Evolutionary conservation across 2,329 filamentous ascomycete species (phyloP), one percentile per base, ranked within the genome.

Genomic region (Moelleriella libera): DNA sequence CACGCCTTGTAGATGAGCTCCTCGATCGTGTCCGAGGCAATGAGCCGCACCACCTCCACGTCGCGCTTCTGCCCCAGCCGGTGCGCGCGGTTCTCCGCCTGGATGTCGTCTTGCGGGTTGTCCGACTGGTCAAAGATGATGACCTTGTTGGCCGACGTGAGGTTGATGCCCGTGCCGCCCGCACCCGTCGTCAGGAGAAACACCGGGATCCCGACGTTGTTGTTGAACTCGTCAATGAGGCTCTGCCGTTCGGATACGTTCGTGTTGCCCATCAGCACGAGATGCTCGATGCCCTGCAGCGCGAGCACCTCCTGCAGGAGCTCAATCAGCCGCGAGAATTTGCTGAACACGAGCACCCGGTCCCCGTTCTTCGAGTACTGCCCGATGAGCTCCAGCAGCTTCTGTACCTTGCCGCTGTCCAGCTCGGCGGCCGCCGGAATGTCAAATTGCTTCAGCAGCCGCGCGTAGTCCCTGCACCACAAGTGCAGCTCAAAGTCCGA

Each of bases 101-200:
- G 92, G n/a, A 95, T 82, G 60, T 98, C 92, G 55, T 97, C 90
- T 61, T 98, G 92, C 0, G 92, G 92, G 57, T 98, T 98, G 68
- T 96, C 95, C n/a, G 83, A 87, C 53, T 85, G 85, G 64, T 98
- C 92, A 62, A 97, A 96, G 58, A 98, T 92, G 64, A 98, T 80
- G 55, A 98, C 90, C 66, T 96, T 97, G 70, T 97, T 97, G 5
- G 92, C 92, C 37, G 85, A 86, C 6, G 90, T 92, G 47, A 98
- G 68, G 64, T 98, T 98, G 68, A 98, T 94, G 41, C 92, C 92
- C 0, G 90, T 92, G n/a, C 92, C 92, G 46, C 92, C 92, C 0
- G 90, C 89, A 50, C 88, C 90, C 0, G 92, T 98, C 1, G 86
- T 92, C 5, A 98, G 76, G 53, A 98, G 76, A 64, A 98, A 98